Evolutionary conservation across 73 alveolate species (phyloP), one percentile per base, ranked within the genome.

Genomic region (Tetrahymena malaccensis): DNA sequence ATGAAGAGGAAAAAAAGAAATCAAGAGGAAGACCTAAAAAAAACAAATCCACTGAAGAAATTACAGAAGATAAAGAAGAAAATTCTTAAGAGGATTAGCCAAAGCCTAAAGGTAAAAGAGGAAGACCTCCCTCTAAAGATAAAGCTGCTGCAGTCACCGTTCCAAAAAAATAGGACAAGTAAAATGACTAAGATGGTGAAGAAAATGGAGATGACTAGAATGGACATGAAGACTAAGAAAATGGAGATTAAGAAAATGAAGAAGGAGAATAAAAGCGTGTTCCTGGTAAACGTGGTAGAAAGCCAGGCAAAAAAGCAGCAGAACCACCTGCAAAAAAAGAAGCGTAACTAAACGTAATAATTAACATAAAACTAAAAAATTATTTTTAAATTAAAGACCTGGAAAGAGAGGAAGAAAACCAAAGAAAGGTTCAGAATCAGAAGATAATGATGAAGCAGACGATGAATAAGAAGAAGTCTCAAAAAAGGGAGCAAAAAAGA

Each of bases 391-490:
- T 56, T 55, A 95, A 85, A 55, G 94, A 95, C 93, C 95, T 85
- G 93, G 55, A 43, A 50, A 95, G 43, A 70, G 89, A 31, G 89
- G 89, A 70, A 70, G 89, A 70, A 70, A 70, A 43, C 89, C 89
- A 22, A 70, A 70, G 89, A 70, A 70, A 11, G 89, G 40, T 4
- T 70, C 89, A 19, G 89, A 70, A 70, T 70, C 89, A 25, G 89
- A 70, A 12, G 89, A 70, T 70, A 70, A 70, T 70, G 89, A 85
- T n/a, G 98, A 31, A 44, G 96, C 43, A 43, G 96, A 40, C 94
- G 97, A 96, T 93, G 98, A 85, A 58, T 97, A 96, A 43, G 96
- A 94, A 6, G 96, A 94, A 94, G 44, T 21, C 33, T 16, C 96
- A 34, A 55, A 96, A 34, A 43, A 85, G 84, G 98, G 94, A 34